Percentiles rank a stretch among this genome's conserved stretches.
Conservation (phyloP, 2,329 filamentous ascomycete genomes). For the Ceratocystiopsis minuta region DNA sequence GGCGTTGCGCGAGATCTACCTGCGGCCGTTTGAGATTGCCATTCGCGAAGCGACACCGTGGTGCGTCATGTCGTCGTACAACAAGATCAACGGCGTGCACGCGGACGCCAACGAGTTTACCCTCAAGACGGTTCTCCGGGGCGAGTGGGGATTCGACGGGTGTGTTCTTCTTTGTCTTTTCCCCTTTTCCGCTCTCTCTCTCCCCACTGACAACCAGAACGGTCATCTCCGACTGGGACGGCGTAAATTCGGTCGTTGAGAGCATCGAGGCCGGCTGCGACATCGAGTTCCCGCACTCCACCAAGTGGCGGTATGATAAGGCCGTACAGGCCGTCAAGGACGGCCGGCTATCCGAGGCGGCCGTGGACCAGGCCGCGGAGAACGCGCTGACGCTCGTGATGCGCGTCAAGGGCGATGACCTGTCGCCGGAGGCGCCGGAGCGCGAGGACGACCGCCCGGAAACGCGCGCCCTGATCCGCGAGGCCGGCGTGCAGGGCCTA, state of each 20-base stretch:
- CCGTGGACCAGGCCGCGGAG: conserved; percentile 1
- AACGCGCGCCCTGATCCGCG: conserved; percentile 7
- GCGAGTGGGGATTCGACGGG: conserved; percentile 44
- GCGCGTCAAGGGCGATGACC: background rate
- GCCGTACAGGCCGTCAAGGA: conserved; percentile 5
- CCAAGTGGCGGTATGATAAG: conserved; percentile 7
- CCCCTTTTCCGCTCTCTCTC: too few relatives aligned
- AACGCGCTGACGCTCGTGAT: conserved; percentile 2
- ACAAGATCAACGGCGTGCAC: conserved; percentile 45
- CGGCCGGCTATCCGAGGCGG: conserved; percentile 2
- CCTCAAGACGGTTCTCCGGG: conserved; percentile 35
- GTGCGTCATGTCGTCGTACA: conserved; percentile 53
- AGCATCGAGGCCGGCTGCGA: conserved; percentile 15
- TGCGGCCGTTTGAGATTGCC: conserved; percentile 56
- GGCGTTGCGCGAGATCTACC: conserved; percentile 49
- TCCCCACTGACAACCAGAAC: too few relatives aligned
- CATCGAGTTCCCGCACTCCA: conserved; percentile 18
- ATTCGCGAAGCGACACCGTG: conserved; percentile 44
- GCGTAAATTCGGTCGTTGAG: conserved; percentile 6
- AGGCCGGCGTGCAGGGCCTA: conserved; percentile 10
- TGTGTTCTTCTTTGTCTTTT: too few relatives aligned
- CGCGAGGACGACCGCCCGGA: conserved; percentile 6
- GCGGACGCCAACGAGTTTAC: conserved; percentile 37
- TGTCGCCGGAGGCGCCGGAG: background rate
- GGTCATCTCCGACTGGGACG: conserved; percentile 34